A percentile compares a stretch with the other conserved stretches of the same genome.
Conservation (phyloP, 257 asterid genomes). For the Cinchona pubescens region DNA sequence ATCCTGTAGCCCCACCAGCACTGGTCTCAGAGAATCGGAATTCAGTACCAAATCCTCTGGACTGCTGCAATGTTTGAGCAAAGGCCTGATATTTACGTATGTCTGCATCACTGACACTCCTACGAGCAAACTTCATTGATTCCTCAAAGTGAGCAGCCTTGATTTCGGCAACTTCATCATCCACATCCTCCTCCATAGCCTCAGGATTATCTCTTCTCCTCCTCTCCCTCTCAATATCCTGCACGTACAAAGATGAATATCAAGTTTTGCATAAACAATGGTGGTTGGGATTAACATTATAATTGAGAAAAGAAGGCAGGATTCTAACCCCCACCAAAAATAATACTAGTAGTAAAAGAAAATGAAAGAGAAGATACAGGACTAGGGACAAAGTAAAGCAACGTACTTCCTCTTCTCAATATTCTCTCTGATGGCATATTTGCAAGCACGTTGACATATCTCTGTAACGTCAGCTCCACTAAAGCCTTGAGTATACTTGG, state of each 20-base stretch:
- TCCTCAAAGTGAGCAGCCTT: constrained; percentile 78
- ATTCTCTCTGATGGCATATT: constrained; percentile 87
- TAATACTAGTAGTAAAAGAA: neutral
- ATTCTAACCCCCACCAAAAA: neutral
- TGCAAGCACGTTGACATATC: constrained; percentile 88
- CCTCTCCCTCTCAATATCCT: constrained; percentile 83
- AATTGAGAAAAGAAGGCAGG: neutral
- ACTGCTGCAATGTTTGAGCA: constrained; percentile 83
- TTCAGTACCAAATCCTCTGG: constrained; percentile 74
- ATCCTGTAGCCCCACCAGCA: constrained; percentile 25
- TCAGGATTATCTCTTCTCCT: constrained; percentile 63
- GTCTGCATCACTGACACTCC: constrained; percentile 84
- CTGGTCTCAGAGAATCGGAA: constrained; percentile 54
- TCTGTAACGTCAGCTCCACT: constrained; percentile 93
- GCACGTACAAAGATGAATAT: constrained; percentile 1
- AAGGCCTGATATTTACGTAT: constrained; percentile 76
- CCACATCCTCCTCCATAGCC: constrained; percentile 78
- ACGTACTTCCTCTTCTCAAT: constrained; percentile 85
- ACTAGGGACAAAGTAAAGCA: neutral
- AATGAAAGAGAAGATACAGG: neutral
- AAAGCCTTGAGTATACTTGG: constrained; percentile 83
- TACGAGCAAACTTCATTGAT: constrained; percentile 76
- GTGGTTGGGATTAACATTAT: neutral
- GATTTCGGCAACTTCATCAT: constrained; percentile 69
- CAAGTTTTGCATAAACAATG: neutral